These are phyloP conservation scores for Rhododendron ovatum DNA, from an alignment of 148 eudicot species.

Conservation along the genomic window DNA sequence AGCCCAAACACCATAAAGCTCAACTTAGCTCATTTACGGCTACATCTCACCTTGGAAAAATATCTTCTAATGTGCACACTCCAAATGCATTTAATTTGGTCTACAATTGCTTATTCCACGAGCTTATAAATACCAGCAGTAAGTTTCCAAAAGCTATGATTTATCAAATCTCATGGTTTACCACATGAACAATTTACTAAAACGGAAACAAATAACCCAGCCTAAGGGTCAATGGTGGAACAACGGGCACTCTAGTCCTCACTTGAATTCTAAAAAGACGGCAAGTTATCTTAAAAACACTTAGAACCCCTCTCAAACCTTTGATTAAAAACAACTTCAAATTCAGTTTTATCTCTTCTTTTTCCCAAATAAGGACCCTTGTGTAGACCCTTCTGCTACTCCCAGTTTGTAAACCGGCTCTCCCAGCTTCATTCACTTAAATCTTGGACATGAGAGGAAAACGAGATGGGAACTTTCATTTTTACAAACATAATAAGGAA, in stretches of 20 bases:
- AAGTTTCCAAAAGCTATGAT: background rate
- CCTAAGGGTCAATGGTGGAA: background rate
- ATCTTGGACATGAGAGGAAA: background rate
- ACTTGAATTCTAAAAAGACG: background rate
- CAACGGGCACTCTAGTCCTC: background rate
- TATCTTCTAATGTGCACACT: background rate
- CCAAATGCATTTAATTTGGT: background rate
- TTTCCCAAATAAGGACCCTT: background rate
- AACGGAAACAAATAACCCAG: background rate
- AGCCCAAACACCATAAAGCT: background rate
- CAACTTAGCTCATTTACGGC: background rate
- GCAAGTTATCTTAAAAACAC: background rate
- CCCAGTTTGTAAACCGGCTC: background rate
- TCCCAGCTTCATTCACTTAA: background rate
- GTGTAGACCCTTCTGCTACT: background rate
- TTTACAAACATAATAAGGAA: background rate
- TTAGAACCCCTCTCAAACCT: background rate
- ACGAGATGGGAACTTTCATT: background rate
- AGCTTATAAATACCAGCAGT: background rate
- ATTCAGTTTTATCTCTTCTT: background rate
- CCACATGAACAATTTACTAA: background rate
- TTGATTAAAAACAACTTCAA: background rate
- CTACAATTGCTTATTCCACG: background rate
- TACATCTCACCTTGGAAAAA: background rate
- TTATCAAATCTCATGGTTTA: background rate